Conservation (phyloP, 441 rosid genomes). For the Raphanus hybrid region DNA sequence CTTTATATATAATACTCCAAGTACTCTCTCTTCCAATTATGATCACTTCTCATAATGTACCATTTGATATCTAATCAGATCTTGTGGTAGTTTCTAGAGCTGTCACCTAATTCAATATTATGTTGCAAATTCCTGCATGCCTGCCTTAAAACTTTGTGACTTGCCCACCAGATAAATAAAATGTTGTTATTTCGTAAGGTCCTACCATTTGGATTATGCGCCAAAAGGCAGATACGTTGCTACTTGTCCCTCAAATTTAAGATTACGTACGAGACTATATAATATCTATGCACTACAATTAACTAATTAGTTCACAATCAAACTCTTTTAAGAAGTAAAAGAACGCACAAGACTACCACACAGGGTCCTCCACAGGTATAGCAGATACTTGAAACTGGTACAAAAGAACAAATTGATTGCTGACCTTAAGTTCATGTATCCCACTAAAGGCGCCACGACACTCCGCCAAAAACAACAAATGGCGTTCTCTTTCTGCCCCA, state of each 20-base stretch:
- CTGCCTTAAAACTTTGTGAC: background rate
- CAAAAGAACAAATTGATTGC: conserved; percentile 35
- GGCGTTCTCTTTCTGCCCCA: conserved; percentile 67
- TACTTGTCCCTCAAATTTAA: conserved; percentile 14
- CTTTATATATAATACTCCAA: background rate
- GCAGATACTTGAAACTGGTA: conserved; percentile 8
- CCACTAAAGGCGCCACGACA: conserved; percentile 81
- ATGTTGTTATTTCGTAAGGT: background rate
- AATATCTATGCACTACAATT: background rate
- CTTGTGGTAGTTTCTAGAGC: background rate
- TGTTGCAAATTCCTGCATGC: conserved; percentile 1
- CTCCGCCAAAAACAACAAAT: conserved; percentile 78
- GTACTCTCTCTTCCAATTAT: background rate
- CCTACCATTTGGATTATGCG: background rate
- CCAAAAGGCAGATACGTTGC: background rate
- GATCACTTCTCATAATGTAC: conserved; percentile 4
- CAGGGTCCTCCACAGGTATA: conserved; percentile 20
- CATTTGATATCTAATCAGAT: background rate
- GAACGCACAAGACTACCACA: conserved; percentile 8
- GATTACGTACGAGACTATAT: conserved; percentile 3
- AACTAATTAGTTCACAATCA: background rate
- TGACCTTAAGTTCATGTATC: conserved; percentile 76
- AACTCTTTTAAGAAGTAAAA: conserved; percentile 9
- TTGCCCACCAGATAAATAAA: background rate
- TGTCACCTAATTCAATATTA: conserved; percentile 9